Conservation (phyloP, 2,329 filamentous ascomycete genomes). For the Cladosporium velox region DNA sequence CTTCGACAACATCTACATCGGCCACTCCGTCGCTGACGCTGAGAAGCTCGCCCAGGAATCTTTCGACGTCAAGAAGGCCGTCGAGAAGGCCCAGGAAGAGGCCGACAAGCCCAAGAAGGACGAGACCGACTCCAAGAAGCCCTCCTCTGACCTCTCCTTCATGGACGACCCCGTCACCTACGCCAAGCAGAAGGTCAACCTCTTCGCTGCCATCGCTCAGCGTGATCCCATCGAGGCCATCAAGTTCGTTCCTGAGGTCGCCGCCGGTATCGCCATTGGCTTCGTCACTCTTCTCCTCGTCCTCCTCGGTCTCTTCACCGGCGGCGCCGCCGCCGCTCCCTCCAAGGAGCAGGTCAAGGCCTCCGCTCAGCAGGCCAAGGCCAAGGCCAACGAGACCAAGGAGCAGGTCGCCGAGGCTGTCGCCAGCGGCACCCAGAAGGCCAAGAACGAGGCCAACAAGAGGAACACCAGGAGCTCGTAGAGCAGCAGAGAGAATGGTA, state of each 20-base stretch:
- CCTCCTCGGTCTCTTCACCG: slow-evolving; percentile 65
- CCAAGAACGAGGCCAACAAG: slow-evolving; percentile 69
- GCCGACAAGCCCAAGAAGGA: slow-evolving; percentile 75
- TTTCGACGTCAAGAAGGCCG: slow-evolving; percentile 81
- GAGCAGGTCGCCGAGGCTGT: slow-evolving; percentile 69
- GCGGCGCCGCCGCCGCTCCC: slow-evolving; percentile 61
- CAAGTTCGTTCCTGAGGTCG: slow-evolving; percentile 89
- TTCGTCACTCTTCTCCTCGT: slow-evolving; percentile 70
- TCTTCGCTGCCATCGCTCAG: slow-evolving; percentile 84
- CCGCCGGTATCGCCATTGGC: slow-evolving; percentile 73
- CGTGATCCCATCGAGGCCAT: slow-evolving; percentile 80
- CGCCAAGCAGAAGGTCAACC: slow-evolving; percentile 87
- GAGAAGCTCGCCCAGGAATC: slow-evolving; percentile 85
- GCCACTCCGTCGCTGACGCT: slow-evolving; percentile 92
- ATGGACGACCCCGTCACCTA: slow-evolving; percentile 84
- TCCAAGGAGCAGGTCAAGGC: slow-evolving; percentile 70
- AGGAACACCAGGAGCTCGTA: slow-evolving; percentile 49
- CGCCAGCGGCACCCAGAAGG: slow-evolving; percentile 68
- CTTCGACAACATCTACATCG: slow-evolving; percentile 99
- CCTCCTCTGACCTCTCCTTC: slow-evolving; percentile 80
- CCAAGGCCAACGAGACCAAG: slow-evolving; percentile 64
- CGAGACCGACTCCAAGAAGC: slow-evolving; percentile 63
- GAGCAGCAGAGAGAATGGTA: neutral
- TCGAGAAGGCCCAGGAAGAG: slow-evolving; percentile 79
- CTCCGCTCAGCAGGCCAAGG: slow-evolving; percentile 74